Evolutionary conservation across 2,329 filamentous ascomycete genomes (phyloP).

Genomic region (Fusarium sp.): DNA sequence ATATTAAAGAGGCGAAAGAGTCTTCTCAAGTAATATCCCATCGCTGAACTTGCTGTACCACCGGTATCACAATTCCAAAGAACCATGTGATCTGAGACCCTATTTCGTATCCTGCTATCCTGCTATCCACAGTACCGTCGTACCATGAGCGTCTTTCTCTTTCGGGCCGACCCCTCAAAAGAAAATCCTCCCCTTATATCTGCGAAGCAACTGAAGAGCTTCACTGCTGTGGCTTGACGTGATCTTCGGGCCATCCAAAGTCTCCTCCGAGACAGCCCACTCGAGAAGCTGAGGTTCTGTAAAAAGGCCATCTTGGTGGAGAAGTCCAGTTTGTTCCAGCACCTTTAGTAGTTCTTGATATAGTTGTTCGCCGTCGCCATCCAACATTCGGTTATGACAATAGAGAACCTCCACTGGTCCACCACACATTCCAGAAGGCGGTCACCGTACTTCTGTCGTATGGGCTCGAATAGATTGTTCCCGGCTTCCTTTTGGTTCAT

Average conservation of each 20-base stretch:
- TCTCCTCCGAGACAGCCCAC: not conserved
- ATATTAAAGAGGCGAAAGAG: not conserved
- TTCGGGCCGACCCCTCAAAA: no score
- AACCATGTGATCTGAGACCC: not conserved
- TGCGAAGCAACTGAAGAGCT: accelerated
- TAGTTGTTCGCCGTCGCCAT: accelerated
- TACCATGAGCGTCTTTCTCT: no score
- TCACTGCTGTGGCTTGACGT: not conserved
- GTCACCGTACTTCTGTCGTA: not conserved
- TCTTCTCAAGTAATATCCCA: no score
- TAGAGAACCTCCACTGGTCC: not conserved
- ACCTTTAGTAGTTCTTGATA: accelerated
- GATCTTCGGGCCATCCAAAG: accelerated
- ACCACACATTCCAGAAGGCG: not conserved
- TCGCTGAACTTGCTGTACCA: not conserved
- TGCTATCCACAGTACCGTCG: no score
- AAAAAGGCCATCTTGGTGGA: not conserved
- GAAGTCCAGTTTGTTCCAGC: not conserved
- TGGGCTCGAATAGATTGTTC: not conserved
- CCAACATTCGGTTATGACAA: not conserved
- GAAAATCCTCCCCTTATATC: accelerated
- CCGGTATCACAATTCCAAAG: no score
- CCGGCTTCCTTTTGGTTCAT: not conserved
- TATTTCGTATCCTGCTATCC: no score
- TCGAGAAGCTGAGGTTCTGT: not conserved